A percentile compares a stretch with the other conserved stretches of the same genome.
phyloP scores from a whole-genome alignment of 2,329 filamentous ascomycete genomes.

The Trichoderma aggressivum region DNA sequence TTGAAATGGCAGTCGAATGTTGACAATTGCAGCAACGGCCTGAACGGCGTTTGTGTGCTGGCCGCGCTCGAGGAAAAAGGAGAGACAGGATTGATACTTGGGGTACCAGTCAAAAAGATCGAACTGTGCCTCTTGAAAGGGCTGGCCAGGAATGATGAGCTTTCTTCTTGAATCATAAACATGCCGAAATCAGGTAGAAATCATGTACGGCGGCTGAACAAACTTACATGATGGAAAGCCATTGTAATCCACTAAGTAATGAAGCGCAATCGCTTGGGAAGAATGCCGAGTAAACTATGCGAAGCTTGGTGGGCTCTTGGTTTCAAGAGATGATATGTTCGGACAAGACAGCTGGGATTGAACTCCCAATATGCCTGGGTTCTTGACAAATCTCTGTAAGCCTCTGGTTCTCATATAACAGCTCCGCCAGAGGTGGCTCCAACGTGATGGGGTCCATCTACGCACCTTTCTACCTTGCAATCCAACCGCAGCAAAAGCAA shows the following conservation, averaged over 20 bases:
- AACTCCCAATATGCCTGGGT: not conserved
- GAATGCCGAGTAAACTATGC: not conserved
- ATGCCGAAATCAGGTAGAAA: not conserved
- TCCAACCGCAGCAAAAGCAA: not conserved
- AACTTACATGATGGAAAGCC: conserved; percentile 19
- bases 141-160: conserved; percentile 29
- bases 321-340: not conserved
- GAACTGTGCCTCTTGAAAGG: conserved; percentile 52
- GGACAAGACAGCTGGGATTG: not conserved
- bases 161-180: not conserved
- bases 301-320: not conserved
- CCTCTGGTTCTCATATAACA: not conserved
- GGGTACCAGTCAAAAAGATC: conserved; percentile 93
- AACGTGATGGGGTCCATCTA: not conserved
- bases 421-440: not conserved
- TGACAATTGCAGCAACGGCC: conserved; percentile 84
- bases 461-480: not conserved
- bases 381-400: not conserved
- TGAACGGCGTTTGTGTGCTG: conserved; percentile 82
- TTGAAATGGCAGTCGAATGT: conserved; percentile 88
- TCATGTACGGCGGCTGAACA: not conserved
- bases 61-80: conserved; percentile 87
- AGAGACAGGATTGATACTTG: conserved; percentile 82
- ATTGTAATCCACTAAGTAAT: not conserved
- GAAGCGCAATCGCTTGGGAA: not conserved